These are phyloP conservation scores for Allium sativum DNA, from an alignment of 106 monocot genomes.

Conservation along the genomic window DNA sequence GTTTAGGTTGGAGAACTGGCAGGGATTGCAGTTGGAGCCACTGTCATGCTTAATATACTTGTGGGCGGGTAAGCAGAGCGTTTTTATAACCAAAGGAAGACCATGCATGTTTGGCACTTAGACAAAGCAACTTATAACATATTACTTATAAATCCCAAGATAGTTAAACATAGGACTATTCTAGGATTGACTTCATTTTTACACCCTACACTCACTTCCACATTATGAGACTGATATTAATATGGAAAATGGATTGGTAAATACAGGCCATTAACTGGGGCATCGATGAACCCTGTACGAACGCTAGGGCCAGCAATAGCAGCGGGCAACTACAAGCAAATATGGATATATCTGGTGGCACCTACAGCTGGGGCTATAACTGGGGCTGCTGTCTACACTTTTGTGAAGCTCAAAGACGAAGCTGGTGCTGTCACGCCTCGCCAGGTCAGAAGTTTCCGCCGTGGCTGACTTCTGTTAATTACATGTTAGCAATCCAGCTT, in stretches of 20 bases:
- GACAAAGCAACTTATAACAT: too few species aligned
- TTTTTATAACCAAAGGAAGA: too few species aligned
- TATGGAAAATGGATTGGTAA: too few species aligned
- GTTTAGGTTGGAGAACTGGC: conserved; percentile 81
- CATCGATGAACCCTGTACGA: conserved; percentile 90
- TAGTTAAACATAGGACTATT: too few species aligned
- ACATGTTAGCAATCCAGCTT: background rate
- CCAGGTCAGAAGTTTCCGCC: conserved; percentile 7
- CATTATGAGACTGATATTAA: too few species aligned
- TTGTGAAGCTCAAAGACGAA: conserved; percentile 59
- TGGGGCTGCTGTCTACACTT: conserved; percentile 63
- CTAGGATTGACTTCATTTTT: too few species aligned
- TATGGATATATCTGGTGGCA: conserved; percentile 84
- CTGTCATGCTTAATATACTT: conserved; percentile 84
- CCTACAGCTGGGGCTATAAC: conserved; percentile 53
- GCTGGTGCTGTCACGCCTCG: conserved; percentile 10
- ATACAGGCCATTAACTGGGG: conserved; percentile 56
- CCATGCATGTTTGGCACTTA: too few species aligned
- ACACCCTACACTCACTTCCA: too few species aligned
- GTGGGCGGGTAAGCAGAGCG: conserved; percentile 47
- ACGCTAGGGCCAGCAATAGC: conserved; percentile 87
- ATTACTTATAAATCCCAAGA: too few species aligned
- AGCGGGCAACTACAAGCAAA: conserved; percentile 70
- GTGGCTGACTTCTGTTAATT: background rate
- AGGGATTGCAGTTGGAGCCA: conserved; percentile 85